Percentiles rank a stretch among this genome's conserved stretches.
phyloP scores from a whole-genome alignment of 1,284 basidiomycete species.

The Mycena citricolor region DNA sequence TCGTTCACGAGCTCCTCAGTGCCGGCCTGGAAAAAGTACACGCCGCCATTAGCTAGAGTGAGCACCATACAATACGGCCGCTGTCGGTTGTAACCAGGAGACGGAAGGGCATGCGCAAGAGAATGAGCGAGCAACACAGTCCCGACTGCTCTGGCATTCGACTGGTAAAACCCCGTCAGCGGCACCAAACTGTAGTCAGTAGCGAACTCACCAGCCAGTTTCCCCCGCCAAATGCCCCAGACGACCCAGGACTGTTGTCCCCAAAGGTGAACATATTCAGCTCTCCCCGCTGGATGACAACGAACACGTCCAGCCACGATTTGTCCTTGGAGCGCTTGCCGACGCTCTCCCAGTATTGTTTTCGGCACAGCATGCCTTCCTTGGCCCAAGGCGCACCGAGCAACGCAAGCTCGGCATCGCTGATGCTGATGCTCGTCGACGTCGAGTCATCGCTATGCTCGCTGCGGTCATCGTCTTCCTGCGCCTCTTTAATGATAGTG shows the following conservation, averaged over 20 bases:
- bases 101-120: conserved; percentile 82
- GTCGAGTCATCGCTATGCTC: conserved; percentile 58
- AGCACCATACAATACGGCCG: conserved; percentile 96
- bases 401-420: conserved; percentile 92
- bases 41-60: conserved; percentile 83
- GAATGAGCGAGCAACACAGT: conserved; percentile 84
- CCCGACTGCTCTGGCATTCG: conserved; percentile 84
- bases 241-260: conserved; percentile 56
- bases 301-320: conserved; percentile 91
- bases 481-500: conserved; percentile 92
- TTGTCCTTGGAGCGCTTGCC: conserved; percentile 85
- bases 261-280: conserved; percentile 95
- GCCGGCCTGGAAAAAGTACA: conserved; percentile 96
- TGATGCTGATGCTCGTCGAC: conserved; percentile 76
- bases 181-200: neutral
- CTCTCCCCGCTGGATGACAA: conserved; percentile 92
- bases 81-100: conserved; percentile 87
- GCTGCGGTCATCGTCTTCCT: conserved; percentile 87
- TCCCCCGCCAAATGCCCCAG: conserved; percentile 82
- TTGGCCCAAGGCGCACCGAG: conserved; percentile 98
- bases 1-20: conserved; percentile 97
- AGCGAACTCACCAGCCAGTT: conserved; percentile 86
- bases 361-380: conserved; percentile 92
- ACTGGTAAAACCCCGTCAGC: conserved; percentile 39
- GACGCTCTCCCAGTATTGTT: conserved; percentile 88